Base-by-base conservation (phyloP, 495 filamentous ascomycete species). In the Daldinia caldariorum region DNA sequence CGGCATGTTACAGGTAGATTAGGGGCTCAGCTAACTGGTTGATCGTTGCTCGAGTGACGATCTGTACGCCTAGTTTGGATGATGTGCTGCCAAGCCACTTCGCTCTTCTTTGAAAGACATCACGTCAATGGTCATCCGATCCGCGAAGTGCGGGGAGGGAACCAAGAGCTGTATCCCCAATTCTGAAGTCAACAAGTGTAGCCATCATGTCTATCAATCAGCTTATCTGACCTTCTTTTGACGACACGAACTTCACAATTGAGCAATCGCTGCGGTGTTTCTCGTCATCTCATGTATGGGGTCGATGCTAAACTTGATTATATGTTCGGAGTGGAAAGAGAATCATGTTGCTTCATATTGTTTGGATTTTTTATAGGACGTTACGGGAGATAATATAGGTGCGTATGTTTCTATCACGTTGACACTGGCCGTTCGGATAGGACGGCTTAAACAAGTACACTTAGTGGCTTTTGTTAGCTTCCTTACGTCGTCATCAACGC, bases 401-500 rank as follows among this genome's bases (percentile, higher is more conserved):
- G 34, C 51, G 10, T 50, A 47, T 47, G 6, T 22, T n/a, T 63
- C 34, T 70, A 61, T 70, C 51, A 61, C 57, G 47, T 26, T 32
- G 67, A 56, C 8, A 39, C 43, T 57, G 58, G 61, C 35, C 35
- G 31, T 32, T 61, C 67, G 67, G 67, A 66, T 70, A 61, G 43
- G 34, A 62, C 67, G 67, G 67, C 31, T 58, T 70, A 6, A 41
- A 53, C 57, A 60, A 47, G 49, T 1, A 61, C 22, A 7, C 31
- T 43, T 38, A 64, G 66, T 54, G 53, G 54, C 16, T 32, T 54
- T 41, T 10, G 35, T 41, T 66, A 29, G 31, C 41, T 37, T 34
- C 29, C 31, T 61, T 39, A 34, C 45, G 29, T 70, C 61, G 67
- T 70, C 67, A 70, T 70, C 61, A 50, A 34, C 57, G 26, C 13